Conservation (phyloP, 1,139 yeast species). For the Geotrichum candidum region DNA sequence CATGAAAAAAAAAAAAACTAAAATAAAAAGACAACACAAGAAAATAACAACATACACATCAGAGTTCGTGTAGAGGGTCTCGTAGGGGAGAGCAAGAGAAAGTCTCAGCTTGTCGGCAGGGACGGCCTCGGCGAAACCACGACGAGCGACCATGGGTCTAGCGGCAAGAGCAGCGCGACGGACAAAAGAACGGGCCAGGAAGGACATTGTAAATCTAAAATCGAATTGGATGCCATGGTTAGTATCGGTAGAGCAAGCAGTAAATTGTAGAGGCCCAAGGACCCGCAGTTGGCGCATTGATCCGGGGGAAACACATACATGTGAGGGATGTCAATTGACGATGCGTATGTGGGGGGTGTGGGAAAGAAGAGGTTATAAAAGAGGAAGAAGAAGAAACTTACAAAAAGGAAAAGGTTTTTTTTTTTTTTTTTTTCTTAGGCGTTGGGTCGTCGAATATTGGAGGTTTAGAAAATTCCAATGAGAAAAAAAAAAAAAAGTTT, state of each 20-base stretch:
- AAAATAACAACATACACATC: constrained; percentile 38
- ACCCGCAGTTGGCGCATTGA: background rate
- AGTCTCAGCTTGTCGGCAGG: constrained; percentile 75
- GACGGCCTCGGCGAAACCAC: constrained; percentile 87
- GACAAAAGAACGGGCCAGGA: constrained; percentile 25
- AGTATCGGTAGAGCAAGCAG: background rate
- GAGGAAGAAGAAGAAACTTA: background rate
- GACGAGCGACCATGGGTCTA: constrained; percentile 60
- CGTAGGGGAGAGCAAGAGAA: constrained; percentile 63
- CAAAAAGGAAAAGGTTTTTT: background rate
- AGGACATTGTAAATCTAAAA: constrained; percentile 21
- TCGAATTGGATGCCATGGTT: constrained; percentile 6
- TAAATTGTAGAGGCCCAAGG: background rate
- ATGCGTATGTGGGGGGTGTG: background rate
- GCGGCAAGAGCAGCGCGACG: constrained; percentile 33
- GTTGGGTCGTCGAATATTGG: background rate
- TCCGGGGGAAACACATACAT: background rate
- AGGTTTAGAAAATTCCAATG: background rate
- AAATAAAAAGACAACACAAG: background rate
- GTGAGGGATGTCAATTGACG: background rate
- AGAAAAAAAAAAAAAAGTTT: background rate
- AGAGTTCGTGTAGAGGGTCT: constrained; percentile 40
- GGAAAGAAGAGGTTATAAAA: background rate
- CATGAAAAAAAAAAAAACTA: background rate
- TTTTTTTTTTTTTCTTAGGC: background rate